A percentile compares a stretch with the other conserved stretches of the same genome.
Conservation (phyloP, 2,329 filamentous ascomycete species). For the Epicoccum nigrum region DNA sequence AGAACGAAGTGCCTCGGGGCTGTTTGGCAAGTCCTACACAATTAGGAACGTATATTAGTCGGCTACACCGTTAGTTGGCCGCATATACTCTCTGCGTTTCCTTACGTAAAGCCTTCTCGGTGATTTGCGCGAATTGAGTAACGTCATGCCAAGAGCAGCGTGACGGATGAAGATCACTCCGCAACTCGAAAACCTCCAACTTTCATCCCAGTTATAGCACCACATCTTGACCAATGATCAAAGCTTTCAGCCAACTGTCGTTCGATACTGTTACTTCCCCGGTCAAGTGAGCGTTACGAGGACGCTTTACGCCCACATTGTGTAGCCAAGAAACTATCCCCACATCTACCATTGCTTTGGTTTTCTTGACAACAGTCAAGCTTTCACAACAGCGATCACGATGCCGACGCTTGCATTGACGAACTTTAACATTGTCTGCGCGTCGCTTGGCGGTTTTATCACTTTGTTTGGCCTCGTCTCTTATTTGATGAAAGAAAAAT, state of each 20-base stretch:
- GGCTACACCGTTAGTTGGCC: no score
- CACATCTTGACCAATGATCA: conserved; percentile 5
- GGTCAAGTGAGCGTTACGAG: conserved; percentile 4
- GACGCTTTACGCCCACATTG: neutral
- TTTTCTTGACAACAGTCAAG: neutral
- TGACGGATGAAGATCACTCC: neutral
- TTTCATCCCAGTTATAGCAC: neutral
- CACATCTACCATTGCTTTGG: neutral
- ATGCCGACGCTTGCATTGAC: conserved; percentile 69
- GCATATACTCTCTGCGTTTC: no score
- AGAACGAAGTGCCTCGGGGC: no score
- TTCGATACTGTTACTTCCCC: conserved; percentile 8
- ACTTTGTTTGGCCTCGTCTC: conserved; percentile 90
- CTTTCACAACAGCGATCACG: neutral
- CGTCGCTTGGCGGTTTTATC: conserved; percentile 83
- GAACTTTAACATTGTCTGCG: conserved; percentile 85
- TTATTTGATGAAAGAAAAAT: conserved; percentile 86
- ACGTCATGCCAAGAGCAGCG: conserved; percentile 10
- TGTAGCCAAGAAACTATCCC: neutral
- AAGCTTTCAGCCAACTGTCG: neutral
- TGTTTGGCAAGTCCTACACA: no score
- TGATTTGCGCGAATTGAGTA: conserved; percentile 1
- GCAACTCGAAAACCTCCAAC: neutral
- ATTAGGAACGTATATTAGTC: no score
- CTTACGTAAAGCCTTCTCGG: no score